These are phyloP conservation scores for Thalassiosira exigua DNA, from an alignment of 352 stramenopile genomes.

Conservation along the genomic window DNA sequence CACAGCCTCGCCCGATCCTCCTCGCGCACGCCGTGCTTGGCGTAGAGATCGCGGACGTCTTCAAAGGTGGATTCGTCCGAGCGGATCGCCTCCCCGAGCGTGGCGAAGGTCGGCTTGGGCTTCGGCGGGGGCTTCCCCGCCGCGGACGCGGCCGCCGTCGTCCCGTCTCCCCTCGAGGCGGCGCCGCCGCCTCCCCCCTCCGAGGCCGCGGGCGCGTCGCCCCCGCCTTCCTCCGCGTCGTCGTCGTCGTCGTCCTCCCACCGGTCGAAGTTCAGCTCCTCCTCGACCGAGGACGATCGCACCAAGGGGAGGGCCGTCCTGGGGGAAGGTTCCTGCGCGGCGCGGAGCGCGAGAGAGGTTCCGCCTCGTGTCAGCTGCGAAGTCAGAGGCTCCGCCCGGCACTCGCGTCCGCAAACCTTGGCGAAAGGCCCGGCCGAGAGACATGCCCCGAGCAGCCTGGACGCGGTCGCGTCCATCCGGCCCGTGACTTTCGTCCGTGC, in stretches of 20 bases:
- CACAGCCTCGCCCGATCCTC: constrained; percentile 70
- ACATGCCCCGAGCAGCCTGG: no score
- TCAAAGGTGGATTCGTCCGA: constrained; percentile 49
- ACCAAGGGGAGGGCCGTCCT: no score
- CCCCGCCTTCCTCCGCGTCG: constrained; percentile 13
- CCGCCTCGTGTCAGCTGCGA: no score
- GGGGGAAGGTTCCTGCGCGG: no score
- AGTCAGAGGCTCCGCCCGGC: no score
- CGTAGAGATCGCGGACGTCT: constrained; percentile 60
- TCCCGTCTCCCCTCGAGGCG: not conserved
- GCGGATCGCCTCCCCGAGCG: constrained; percentile 48
- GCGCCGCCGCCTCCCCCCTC: not conserved
- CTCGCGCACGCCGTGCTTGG: constrained; percentile 27
- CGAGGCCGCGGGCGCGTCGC: not conserved
- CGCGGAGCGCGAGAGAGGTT: no score
- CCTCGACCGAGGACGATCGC: no score
- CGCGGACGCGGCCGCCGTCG: not conserved
- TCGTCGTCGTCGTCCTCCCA: constrained; percentile 49
- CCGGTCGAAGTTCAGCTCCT: constrained; percentile 58
- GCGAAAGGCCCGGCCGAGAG: no score
- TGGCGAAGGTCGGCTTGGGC: constrained; percentile 38
- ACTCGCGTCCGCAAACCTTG: no score
- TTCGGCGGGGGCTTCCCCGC: not conserved
- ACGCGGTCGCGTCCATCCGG: no score
- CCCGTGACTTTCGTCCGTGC: no score